Conservation (phyloP, 352 stramenopile species). For the Phytophthora capsici region DNA sequence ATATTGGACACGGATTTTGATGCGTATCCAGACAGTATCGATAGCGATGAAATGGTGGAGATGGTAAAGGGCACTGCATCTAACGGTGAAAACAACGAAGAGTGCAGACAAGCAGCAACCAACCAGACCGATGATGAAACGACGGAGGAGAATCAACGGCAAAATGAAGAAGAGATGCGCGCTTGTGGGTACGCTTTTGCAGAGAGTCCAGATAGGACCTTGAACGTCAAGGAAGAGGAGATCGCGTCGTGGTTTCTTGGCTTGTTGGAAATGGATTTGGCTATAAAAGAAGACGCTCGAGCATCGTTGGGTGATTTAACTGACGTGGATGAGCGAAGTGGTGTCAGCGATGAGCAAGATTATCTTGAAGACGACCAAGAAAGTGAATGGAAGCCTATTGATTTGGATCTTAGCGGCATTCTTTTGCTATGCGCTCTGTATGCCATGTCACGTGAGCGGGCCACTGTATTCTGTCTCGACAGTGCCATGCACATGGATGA, state of each 20-base stretch:
- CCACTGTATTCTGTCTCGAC: constrained; percentile 82
- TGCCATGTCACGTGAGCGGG: constrained; percentile 72
- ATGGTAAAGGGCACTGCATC: not conserved
- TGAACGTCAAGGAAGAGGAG: constrained; percentile 69
- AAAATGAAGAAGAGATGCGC: constrained; percentile 31
- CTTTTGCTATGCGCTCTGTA: constrained; percentile 80
- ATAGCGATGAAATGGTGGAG: constrained; percentile 11
- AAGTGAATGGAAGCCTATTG: constrained; percentile 61
- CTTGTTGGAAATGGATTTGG: constrained; percentile 68
- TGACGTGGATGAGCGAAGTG: not conserved
- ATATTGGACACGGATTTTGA: constrained; percentile 81
- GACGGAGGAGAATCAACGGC: constrained; percentile 20
- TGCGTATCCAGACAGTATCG: constrained; percentile 39
- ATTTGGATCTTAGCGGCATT: constrained; percentile 78
- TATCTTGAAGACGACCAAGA: constrained; percentile 45
- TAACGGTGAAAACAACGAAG: constrained; percentile 7
- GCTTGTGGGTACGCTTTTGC: constrained; percentile 30
- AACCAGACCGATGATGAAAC: constrained; percentile 41
- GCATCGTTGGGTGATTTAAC: constrained; percentile 13
- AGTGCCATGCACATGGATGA: constrained; percentile 90
- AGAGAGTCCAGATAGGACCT: constrained; percentile 24
- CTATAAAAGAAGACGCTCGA: constrained; percentile 36
- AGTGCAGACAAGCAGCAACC: not conserved
- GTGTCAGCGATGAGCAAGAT: constrained; percentile 18
- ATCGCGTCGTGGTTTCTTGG: constrained; percentile 76